These are phyloP conservation scores for Saraca asoca DNA, from an alignment of 331 rosid genomes.

Conservation along the genomic window DNA sequence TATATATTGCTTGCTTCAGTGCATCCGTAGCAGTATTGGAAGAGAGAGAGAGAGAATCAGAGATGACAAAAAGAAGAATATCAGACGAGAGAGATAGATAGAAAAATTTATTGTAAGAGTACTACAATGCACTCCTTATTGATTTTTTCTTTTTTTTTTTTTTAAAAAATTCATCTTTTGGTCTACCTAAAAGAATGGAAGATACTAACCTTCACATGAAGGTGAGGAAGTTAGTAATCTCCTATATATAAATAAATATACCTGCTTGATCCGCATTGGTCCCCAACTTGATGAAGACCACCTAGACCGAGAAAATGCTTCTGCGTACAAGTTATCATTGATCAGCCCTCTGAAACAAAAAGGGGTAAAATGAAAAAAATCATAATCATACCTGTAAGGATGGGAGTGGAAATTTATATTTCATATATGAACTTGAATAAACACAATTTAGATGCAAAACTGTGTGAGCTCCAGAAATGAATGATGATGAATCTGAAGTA, in stretches of 20 bases:
- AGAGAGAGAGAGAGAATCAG: no score
- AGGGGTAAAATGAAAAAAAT: background rate
- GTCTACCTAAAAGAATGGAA: no score
- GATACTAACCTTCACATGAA: no score
- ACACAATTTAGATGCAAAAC: background rate
- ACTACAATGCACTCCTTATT: no score
- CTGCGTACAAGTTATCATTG: constrained; percentile 85
- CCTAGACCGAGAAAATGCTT: constrained; percentile 76
- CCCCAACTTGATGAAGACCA: constrained; percentile 96
- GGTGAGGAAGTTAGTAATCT: no score
- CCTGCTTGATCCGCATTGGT: constrained; percentile 80
- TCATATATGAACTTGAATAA: background rate
- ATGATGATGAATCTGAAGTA: background rate
- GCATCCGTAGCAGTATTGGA: no score
- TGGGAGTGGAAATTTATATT: background rate
- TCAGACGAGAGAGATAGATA: no score
- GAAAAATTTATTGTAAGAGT: no score
- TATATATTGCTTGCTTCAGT: no score
- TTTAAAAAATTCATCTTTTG: no score
- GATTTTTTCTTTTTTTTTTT: no score
- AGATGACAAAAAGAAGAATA: no score
- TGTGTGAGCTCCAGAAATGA: background rate
- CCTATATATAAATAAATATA: background rate
- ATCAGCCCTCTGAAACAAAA: constrained; percentile 70
- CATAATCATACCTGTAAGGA: background rate